phyloP scores from a whole-genome alignment of 345 rosid genomes.

The Clarkia xantiana region DNA sequence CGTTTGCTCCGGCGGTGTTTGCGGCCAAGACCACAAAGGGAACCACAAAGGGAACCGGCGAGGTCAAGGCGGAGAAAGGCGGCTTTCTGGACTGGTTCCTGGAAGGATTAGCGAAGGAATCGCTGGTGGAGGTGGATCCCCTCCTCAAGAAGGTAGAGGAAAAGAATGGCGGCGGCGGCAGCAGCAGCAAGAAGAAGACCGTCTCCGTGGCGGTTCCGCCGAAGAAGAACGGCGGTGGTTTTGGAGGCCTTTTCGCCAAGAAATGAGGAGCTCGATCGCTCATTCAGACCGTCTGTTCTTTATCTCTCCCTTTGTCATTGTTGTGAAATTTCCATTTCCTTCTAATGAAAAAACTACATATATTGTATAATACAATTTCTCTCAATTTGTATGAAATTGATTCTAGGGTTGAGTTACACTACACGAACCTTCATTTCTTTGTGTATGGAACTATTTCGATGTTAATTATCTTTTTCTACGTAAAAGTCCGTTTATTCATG shows the following conservation, averaged over 20 bases:
- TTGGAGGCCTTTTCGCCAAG: conserved; percentile 61
- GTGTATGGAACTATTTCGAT: no score
- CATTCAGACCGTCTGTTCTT: no score
- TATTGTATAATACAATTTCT: no score
- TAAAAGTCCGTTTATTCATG: no score
- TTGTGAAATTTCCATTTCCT: no score
- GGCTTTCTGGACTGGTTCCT: conserved; percentile 50
- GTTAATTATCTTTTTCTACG: no score
- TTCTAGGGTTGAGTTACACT: no score
- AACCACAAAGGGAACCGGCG: conserved; percentile 22
- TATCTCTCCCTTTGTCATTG: background rate
- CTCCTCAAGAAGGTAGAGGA: conserved; percentile 53
- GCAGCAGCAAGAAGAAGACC: conserved; percentile 47
- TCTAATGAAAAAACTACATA: no score
- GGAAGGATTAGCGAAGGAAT: conserved; percentile 47
- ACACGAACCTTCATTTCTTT: no score
- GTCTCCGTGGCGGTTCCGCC: conserved; percentile 44
- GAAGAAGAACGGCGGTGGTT: conserved; percentile 44
- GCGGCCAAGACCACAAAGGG: conserved; percentile 8
- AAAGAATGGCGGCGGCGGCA: conserved; percentile 20
- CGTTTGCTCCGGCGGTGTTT: conserved; percentile 5
- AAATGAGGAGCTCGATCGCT: conserved; percentile 7
- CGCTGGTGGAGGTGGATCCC: conserved; percentile 76
- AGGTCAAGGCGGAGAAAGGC: conserved; percentile 59
- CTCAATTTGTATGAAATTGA: no score